Evolutionary conservation across 805 yeast genomes (phyloP).

Genomic region (Wickerhamomyces silvicola): DNA sequence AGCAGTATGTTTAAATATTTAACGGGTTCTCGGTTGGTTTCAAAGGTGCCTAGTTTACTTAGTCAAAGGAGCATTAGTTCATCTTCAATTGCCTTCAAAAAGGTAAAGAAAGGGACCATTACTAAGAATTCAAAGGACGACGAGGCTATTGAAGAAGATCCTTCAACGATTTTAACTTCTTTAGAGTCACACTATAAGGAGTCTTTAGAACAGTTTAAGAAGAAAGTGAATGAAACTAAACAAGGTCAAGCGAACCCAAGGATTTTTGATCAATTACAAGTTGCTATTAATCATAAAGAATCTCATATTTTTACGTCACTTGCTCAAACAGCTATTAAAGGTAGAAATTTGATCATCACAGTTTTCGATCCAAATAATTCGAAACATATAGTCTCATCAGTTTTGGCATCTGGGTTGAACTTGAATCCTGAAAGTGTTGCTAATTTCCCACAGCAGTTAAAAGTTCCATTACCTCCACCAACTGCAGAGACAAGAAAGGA

Average conservation of each 20-base stretch:
- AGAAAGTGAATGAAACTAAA: constrained; percentile 54
- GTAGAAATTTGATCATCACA: constrained; percentile 66
- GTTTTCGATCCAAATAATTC: constrained; percentile 78
- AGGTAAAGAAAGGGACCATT: constrained; percentile 12
- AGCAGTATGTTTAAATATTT: too few species aligned
- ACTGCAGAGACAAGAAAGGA: constrained; percentile 60
- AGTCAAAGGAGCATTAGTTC: constrained; percentile 8
- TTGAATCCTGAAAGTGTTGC: constrained; percentile 78
- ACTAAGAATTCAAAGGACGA: constrained; percentile 2
- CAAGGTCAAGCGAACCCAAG: constrained; percentile 65
- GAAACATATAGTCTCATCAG: constrained; percentile 63
- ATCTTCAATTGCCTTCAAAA: constrained; percentile 9
- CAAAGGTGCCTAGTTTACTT: too few species aligned
- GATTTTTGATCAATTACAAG: constrained; percentile 53
- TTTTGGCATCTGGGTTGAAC: constrained; percentile 62
- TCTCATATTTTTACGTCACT: constrained; percentile 47
- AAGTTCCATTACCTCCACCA: constrained; percentile 68
- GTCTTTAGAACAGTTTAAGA: constrained; percentile 46
- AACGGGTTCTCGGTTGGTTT: too few species aligned
- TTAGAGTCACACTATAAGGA: constrained; percentile 31
- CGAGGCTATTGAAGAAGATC: constrained; percentile 7
- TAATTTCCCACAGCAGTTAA: constrained; percentile 63
- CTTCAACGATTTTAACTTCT: constrained; percentile 6
- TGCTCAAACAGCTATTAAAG: constrained; percentile 68
- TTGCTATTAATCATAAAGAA: constrained; percentile 42